Base-by-base conservation (phyloP, 371 early-diverging fungal species). In the Fennellomyces sp. region DNA sequence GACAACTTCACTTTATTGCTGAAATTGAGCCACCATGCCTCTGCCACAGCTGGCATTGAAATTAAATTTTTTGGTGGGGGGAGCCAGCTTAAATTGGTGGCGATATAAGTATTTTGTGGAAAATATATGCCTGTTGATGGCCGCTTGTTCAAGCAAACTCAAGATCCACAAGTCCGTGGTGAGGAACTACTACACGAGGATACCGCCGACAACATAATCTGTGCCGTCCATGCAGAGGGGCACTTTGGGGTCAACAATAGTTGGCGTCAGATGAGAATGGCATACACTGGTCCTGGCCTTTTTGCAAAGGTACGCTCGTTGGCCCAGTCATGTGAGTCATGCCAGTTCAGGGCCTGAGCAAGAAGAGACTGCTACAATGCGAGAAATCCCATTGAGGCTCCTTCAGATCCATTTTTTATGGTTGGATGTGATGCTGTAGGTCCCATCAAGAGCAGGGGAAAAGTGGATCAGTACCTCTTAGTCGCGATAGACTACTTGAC, bases 341-440 rank as follows among this genome's bases (percentile, higher is more conserved):
- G 70, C 29, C 65, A 69, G 23, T 21, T 36, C 2, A 28, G 55
- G 13, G 59, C 57, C 1, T 30, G 33, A 6, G 26, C 15, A 3
- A 11, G 38, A 2, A 2, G n/a, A 0, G 7, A 13, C 25, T 42
- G 35, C 17, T 5, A 28, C 0, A 50, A 58, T 23, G 29, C 4
- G 23, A 60, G 42, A 0, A 31, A 63, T 8, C 61, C 64, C 0
- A 66, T 66, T 4, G 31, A 45, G 3, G 45, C 51, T 12, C 60
- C 67, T n/a, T 7, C 26, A 1, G 12, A 3, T 1, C 65, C 63
- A 5, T 66, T 64, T n/a, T 60, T 49, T 26, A 55, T 66, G 64
- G 57, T 68, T 0, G 58, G 60, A 10, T 54, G 49, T 27, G 64
- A 66, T 51, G 62, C 62, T 4, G 63, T 72, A 29, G 73, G 69